Conservation (phyloP, 345 rosid genomes). For the rapeseed (Brassica napus) region DNA sequence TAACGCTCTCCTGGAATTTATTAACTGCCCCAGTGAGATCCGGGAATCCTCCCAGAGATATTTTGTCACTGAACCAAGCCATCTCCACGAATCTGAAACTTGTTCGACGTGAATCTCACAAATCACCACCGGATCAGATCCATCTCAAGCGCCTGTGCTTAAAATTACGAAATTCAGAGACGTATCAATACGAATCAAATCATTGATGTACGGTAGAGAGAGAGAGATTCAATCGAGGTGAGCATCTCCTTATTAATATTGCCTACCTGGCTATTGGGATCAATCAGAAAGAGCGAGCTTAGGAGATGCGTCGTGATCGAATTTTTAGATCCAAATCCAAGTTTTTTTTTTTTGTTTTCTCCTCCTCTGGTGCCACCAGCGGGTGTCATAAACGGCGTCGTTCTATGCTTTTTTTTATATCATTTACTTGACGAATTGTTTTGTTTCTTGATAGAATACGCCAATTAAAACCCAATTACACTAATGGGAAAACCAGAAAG, state of each 20-base stretch:
- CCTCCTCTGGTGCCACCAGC: conserved; percentile 7
- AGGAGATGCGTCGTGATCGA: conserved; percentile 34
- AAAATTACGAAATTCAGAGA: background rate
- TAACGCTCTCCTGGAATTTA: conserved; percentile 98
- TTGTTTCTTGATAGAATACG: too few species aligned
- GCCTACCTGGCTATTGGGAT: background rate
- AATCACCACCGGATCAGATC: conserved; percentile 37
- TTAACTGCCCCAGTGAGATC: conserved; percentile 99
- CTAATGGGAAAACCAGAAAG: background rate
- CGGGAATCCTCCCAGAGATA: conserved; percentile 82
- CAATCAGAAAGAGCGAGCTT: conserved; percentile 13
- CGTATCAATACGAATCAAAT: background rate
- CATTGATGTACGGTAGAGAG: background rate
- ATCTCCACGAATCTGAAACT: conserved; percentile 40
- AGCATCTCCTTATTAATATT: background rate
- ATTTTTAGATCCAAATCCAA: conserved; percentile 15
- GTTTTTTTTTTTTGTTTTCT: background rate
- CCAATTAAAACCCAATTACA: too few species aligned
- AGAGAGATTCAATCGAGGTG: background rate
- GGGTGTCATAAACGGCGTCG: conserved; percentile 20
- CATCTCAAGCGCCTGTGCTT: conserved; percentile 41
- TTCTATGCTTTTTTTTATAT: background rate
- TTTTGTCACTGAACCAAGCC: conserved; percentile 99
- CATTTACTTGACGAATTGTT: too few species aligned
- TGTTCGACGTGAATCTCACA: conserved; percentile 28